Conservation (phyloP, 2,329 filamentous ascomycete species). For the Colletotrichum sp. region DNA sequence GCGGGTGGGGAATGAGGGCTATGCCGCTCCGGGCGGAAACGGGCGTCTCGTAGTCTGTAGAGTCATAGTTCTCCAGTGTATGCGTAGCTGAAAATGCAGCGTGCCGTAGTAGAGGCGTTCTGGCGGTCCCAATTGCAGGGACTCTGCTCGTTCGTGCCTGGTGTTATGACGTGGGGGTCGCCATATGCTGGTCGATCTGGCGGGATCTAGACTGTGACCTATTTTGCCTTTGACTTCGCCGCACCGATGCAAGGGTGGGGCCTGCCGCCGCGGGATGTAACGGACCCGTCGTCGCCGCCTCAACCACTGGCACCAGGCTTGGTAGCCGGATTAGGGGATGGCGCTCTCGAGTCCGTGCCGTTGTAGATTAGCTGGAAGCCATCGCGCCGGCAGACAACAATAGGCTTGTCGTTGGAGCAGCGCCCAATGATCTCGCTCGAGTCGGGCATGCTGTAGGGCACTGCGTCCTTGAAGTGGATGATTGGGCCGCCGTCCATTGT, state of each 20-base stretch:
- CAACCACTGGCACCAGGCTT: slow-evolving; percentile 2
- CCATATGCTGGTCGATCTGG: neutral
- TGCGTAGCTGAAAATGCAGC: neutral
- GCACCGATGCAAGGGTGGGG: slow-evolving; percentile 17
- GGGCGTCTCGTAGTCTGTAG: neutral
- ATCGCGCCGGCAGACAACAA: slow-evolving; percentile 43
- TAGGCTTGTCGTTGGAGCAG: slow-evolving; percentile 36
- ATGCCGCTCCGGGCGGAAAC: neutral
- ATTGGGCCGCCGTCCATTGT: slow-evolving; percentile 51
- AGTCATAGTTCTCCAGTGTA: slow-evolving; percentile 4
- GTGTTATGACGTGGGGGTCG: slow-evolving; percentile 12
- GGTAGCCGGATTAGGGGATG: slow-evolving; percentile 10
- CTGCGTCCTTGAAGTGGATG: slow-evolving; percentile 44
- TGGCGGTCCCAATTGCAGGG: neutral
- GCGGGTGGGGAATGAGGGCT: slow-evolving; percentile 1
- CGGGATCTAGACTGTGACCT: slow-evolving; percentile 14
- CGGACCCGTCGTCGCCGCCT: neutral
- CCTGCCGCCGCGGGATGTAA: slow-evolving; percentile 12
- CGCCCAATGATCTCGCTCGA: slow-evolving; percentile 42
- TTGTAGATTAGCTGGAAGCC: slow-evolving; percentile 35
- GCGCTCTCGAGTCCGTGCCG: slow-evolving; percentile 4
- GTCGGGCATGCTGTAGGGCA: slow-evolving; percentile 32
- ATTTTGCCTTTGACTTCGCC: slow-evolving; percentile 13
- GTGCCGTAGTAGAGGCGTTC: neutral
- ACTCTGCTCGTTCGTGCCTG: slow-evolving; percentile 17